Evolutionary conservation across 345 rosid species (phyloP), one percentile per base, ranked within the genome.

Genomic region (Bruguiera gymnorhiza): DNA sequence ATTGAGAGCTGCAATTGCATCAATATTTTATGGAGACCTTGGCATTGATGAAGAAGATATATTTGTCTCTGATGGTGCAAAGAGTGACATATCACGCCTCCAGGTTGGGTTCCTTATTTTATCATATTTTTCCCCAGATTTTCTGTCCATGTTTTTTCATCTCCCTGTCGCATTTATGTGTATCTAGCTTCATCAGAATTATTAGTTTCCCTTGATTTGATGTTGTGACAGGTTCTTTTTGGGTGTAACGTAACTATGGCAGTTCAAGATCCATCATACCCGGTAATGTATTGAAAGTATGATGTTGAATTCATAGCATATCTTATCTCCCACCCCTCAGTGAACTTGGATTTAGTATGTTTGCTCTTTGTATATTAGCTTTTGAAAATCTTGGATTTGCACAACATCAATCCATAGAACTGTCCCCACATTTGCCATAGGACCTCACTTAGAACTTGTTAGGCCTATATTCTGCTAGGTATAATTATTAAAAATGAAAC

Each of bases 21-120:
- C 90, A 53, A 79, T 89, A 58, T 92, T 82, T 77, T 95, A 92
- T 74, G 30, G 73, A 19, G 85, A 84, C 73, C 92, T 95, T 78
- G 97, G 92, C 81, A 85, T 95, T 64, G 90, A 77, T 66, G 97
- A 87, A 24, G 92, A 74, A 63, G 98, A 95, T 75, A 82, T 95
- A 65, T 95, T 95, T 81, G 99, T 95, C 65, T 95, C 98, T 66
- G 98, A 95, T 83, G 99, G 98, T 84, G 99, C 99, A 67, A 92
- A 95, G 74, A 90, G 97, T 75, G 97, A 95, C 64, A 95, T 92
- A 71, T 86, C 96, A 43, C 97, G 99, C 34, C 99, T 95, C 64
- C 98, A 95, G 99, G 99, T 95, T 60, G 68, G 66, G 60, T 57
- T 46, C 39, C 32, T 21, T 20, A 2, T 64, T 72, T 4, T 29